Percentiles rank a stretch among this genome's conserved stretches.
Evolutionary conservation across 345 rosid species (phyloP).

Genomic region (Salix koriyanagi): DNA sequence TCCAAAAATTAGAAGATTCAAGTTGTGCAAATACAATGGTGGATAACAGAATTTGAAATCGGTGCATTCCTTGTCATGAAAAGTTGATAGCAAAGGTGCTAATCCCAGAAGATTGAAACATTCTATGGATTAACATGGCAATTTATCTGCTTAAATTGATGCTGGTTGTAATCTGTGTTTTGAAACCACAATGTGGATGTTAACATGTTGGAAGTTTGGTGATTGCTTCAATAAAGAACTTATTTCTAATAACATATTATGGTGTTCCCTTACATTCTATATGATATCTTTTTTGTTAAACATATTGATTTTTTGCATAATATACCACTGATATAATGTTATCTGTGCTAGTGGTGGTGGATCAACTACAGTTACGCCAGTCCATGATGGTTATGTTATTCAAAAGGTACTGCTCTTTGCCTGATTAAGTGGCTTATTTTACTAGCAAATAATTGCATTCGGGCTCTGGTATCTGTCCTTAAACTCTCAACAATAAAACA

Average conservation of each 20-base stretch:
- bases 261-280: neutral
- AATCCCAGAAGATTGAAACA: neutral
- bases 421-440: neutral
- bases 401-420: constrained; percentile 61
- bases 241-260: neutral
- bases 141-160: neutral
- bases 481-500: neutral
- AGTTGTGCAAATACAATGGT: neutral
- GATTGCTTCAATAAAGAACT: neutral
- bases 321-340: constrained; percentile 1
- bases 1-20: neutral
- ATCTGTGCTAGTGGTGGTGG: constrained; percentile 83
- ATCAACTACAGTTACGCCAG: constrained; percentile 90
- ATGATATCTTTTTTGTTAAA: neutral
- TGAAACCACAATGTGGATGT: neutral
- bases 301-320: neutral
- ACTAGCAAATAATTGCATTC: neutral
- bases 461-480: neutral
- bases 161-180: neutral
- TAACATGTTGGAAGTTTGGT: neutral
- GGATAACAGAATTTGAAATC: neutral
- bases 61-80: neutral
- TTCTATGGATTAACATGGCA: neutral
- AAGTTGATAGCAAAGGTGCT: neutral
- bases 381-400: constrained; percentile 96